Conservation (phyloP, 345 rosid species). For the Durio zibethinus region DNA sequence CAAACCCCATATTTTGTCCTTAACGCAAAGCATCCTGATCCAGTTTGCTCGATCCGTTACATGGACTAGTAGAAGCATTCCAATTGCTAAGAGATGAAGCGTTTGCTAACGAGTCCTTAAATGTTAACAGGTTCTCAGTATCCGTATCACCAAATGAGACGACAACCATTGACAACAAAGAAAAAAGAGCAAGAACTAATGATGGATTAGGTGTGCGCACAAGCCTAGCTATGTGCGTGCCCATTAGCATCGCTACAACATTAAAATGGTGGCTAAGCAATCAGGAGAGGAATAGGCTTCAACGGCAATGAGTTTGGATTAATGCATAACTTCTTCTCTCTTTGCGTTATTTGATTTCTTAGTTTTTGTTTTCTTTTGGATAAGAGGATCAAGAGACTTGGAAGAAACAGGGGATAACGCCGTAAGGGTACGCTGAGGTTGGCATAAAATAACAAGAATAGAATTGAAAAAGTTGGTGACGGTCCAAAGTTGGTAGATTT, state of each 20-base stretch:
- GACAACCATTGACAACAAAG: slow-evolving; percentile 17
- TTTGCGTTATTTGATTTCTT: neutral
- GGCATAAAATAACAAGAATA: slow-evolving; percentile 35
- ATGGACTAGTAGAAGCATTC: slow-evolving; percentile 39
- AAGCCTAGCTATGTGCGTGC: slow-evolving; percentile 38
- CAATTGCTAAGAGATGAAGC: slow-evolving; percentile 34
- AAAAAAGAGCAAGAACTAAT: slow-evolving; percentile 12
- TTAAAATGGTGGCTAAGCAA: slow-evolving; percentile 3
- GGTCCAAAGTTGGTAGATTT: slow-evolving; percentile 2
- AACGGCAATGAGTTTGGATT: neutral
- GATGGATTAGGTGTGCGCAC: slow-evolving; percentile 32
- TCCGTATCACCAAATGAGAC: slow-evolving; percentile 28
- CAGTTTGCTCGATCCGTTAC: slow-evolving; percentile 40
- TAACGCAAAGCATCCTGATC: slow-evolving; percentile 56
- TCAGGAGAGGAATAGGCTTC: slow-evolving; percentile 10
- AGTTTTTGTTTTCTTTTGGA: neutral
- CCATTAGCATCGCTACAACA: slow-evolving; percentile 38
- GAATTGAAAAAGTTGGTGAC: slow-evolving; percentile 29
- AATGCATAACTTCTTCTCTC: neutral
- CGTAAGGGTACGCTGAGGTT: neutral
- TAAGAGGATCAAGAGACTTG: slow-evolving; percentile 3
- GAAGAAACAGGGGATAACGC: neutral
- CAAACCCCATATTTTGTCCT: slow-evolving; percentile 49
- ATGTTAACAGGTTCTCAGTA: slow-evolving; percentile 32
- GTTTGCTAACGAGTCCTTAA: slow-evolving; percentile 31